Evolutionary conservation across 192 early-diverging fungal genomes (phyloP), one percentile per base, ranked within the genome.

Genomic region (Rhizophlyctis rosea): DNA sequence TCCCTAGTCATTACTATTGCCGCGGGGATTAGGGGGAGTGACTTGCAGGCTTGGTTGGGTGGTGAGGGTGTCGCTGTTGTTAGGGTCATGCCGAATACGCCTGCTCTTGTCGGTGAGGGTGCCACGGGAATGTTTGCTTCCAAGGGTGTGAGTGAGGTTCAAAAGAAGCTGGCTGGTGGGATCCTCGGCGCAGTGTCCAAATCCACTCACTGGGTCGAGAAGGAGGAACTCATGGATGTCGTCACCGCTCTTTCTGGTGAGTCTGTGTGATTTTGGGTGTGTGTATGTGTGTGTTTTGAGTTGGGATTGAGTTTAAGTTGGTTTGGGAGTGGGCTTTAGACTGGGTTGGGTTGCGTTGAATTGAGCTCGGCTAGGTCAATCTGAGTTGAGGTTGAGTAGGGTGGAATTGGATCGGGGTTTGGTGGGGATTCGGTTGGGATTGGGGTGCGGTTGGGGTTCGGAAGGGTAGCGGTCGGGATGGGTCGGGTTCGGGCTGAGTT

Each of bases 81-180:
- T 27, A 68, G 93, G 18, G 86, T 84, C 55, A 97, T 97, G 94
- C 94, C 94, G 64, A 97, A 97, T 64, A 97, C 94, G n/a, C 94
- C 94, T 28, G 87, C 94, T 3, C 71, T 97, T 5, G 86, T 94
- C 0, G 76, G 76, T 39, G 89, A 95, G 69, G 95, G 95, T 21
- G 95, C 95, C 0, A 78, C 91, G 3, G 95, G 93, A 2, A 67
- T 95, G 62, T 95, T 79, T 60, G 92, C 92, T 0, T 81, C 83
- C 18, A 47, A 59, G 1, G 71, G 61, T 0, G 88, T 93, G 11
- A 81, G 78, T 18, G 65, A 67, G 3, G 59, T 55, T 28, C 91
- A 95, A 69, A 81, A 84, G 32, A 39, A 74, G 13, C 69, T 87
- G 34, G 85, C 93, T 11, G 83, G 85, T 58, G 79, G 77, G 4